phyloP scores from a whole-genome alignment of 805 yeast species.

The Middelhovenomyces tepae region DNA sequence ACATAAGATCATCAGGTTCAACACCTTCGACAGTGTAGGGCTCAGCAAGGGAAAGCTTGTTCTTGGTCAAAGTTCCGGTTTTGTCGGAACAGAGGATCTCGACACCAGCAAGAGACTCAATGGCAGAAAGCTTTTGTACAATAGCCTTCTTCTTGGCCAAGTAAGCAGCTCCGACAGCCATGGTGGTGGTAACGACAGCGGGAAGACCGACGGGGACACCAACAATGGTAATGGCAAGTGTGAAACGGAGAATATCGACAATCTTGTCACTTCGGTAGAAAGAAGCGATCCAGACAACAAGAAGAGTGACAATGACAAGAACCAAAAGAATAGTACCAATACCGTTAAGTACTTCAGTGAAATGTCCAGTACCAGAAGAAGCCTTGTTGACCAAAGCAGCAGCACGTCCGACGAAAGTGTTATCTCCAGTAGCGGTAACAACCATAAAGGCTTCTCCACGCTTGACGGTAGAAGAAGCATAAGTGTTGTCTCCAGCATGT shows the following conservation, averaged over 20 bases:
- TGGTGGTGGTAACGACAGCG: constrained; percentile 96
- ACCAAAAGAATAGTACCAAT: constrained; percentile 89
- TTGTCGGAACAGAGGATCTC: constrained; percentile 96
- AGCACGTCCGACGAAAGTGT: constrained; percentile 94
- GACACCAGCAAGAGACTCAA: constrained; percentile 96
- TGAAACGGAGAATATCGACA: constrained; percentile 82
- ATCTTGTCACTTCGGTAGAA: constrained; percentile 88
- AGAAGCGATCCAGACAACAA: constrained; percentile 86
- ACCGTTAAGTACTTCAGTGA: constrained; percentile 96
- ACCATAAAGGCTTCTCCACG: constrained; percentile 93
- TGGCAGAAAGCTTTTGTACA: constrained; percentile 93
- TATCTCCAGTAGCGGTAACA: constrained; percentile 92
- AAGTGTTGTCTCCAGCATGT: constrained; percentile 75
- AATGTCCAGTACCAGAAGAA: constrained; percentile 87
- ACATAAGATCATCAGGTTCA: constrained; percentile 90
- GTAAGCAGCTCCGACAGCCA: constrained; percentile 99
- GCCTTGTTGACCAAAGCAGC: constrained; percentile 95
- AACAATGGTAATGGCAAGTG: constrained; percentile 89
- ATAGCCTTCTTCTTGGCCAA: constrained; percentile 94
- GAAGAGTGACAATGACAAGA: constrained; percentile 76
- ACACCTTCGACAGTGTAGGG: constrained; percentile 98
- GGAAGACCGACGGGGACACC: constrained; percentile 99
- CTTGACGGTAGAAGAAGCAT: constrained; percentile 91
- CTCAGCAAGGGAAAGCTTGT: constrained; percentile 90
- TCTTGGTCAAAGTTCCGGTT: constrained; percentile 97